Percentiles rank a stretch among this genome's conserved stretches.
phyloP scores from a whole-genome alignment of 2,329 filamentous ascomycete genomes.

The Xylariaceae sp. region DNA sequence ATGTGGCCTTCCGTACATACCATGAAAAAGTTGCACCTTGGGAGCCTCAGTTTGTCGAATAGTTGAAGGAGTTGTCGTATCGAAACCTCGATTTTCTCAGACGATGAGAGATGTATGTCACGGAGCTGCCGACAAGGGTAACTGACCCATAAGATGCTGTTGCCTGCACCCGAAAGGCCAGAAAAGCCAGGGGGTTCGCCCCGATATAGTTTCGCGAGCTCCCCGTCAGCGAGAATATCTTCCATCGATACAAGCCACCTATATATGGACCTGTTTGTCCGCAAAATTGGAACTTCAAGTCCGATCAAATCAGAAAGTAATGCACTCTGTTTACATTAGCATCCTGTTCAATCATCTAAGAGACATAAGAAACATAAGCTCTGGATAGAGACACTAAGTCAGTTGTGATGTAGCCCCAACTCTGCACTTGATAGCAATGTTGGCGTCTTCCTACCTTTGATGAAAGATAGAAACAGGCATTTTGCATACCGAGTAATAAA shows the following conservation, averaged over 20 bases:
- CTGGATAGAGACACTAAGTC: no score
- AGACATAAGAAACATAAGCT: no score
- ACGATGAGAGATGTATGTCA: no score
- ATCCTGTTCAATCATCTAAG: no score
- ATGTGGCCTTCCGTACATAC: no score
- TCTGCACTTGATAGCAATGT: constrained; percentile 10
- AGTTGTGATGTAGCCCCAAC: neutral
- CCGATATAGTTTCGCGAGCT: constrained; percentile 9
- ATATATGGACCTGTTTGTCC: constrained; percentile 20
- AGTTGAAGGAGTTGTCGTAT: constrained; percentile 12
- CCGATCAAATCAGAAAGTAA: constrained; percentile 17
- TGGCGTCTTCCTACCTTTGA: neutral
- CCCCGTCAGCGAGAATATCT: constrained; percentile 10
- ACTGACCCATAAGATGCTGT: constrained; percentile 13
- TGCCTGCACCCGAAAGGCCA: constrained; percentile 9
- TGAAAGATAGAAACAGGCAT: neutral
- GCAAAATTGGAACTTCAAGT: constrained; percentile 2
- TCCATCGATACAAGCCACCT: constrained; percentile 20
- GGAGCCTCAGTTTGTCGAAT: constrained; percentile 18
- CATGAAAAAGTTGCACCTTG: constrained; percentile 16
- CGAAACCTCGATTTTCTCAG: neutral
- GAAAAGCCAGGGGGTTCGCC: constrained; percentile 14
- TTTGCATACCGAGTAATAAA: neutral
- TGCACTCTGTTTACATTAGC: no score
- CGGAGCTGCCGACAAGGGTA: constrained; percentile 17